A percentile compares a stretch with the other conserved stretches of the same genome.
Conservation (phyloP, 2,329 filamentous ascomycete species). For the Paramyrothecium sp. region DNA sequence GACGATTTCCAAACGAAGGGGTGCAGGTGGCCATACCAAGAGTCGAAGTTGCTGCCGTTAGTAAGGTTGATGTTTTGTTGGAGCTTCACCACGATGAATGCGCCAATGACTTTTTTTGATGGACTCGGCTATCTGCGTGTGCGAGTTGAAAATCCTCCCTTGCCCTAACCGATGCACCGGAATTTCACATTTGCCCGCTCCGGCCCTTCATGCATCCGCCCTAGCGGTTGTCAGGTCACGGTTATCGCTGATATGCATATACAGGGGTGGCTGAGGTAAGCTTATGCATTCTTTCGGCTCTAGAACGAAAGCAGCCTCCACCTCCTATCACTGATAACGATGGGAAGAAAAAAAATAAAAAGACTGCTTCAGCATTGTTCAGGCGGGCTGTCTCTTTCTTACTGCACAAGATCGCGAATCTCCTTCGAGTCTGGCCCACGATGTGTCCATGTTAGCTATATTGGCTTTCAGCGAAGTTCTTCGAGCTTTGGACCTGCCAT, state of each 20-base stretch:
- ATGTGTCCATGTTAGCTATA: no score
- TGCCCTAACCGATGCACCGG: constrained; percentile 39
- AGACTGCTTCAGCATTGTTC: neutral
- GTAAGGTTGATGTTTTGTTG: constrained; percentile 33
- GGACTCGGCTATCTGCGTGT: constrained; percentile 34
- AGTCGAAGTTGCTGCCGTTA: constrained; percentile 36
- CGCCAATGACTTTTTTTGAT: constrained; percentile 39
- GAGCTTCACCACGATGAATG: constrained; percentile 33
- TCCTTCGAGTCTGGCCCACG: no score
- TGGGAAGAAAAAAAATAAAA: neutral
- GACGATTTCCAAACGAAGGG: constrained; percentile 21
- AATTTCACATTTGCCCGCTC: constrained; percentile 24
- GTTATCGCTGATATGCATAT: neutral
- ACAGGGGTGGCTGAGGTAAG: neutral
- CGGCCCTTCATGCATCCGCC: neutral
- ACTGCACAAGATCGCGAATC: no score
- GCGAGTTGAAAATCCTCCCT: constrained; percentile 37
- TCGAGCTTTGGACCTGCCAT: no score
- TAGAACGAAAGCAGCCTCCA: no score
- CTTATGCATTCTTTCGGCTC: neutral
- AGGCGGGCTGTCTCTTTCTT: neutral
- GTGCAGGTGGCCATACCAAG: constrained; percentile 33
- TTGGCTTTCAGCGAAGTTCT: no score
- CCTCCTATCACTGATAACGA: neutral
- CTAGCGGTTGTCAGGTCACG: no score